Percentiles rank a stretch among this genome's conserved stretches.
Evolutionary conservation across 2,329 filamentous ascomycete species (phyloP).

Genomic region (Drechmeria coniospora): DNA sequence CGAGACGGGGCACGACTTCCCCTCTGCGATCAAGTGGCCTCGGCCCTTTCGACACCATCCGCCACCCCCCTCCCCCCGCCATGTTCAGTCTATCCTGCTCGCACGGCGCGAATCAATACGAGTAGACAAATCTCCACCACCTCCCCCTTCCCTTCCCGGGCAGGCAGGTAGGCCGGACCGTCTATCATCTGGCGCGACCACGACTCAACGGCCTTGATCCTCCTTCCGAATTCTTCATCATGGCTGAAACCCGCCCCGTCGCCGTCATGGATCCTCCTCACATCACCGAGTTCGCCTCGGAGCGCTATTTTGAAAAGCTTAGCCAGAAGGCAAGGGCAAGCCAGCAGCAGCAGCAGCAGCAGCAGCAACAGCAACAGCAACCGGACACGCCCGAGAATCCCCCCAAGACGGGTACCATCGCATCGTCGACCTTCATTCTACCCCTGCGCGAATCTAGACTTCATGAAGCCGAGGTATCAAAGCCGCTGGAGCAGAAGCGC

Average conservation of each 20-base stretch:
- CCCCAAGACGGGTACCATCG: conserved; percentile 11
- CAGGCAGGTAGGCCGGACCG: conserved; percentile 12
- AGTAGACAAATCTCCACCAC: too few relatives aligned
- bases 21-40: too few relatives aligned
- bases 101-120: conserved; percentile 14
- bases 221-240: conserved; percentile 8
- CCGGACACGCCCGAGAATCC: conserved; percentile 9
- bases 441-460: conserved; percentile 28
- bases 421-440: conserved; percentile 30
- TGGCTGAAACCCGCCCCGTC: conserved; percentile 17
- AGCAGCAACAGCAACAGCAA: conserved; percentile 14
- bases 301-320: conserved; percentile 48
- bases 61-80: conserved; percentile 1
- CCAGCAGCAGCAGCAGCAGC: conserved; percentile 26
- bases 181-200: too few relatives aligned
- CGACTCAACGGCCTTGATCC: conserved; percentile 1
- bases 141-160: conserved; percentile 11
- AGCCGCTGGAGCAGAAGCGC: conserved; percentile 19
- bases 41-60: too few relatives aligned
- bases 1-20: too few relatives aligned
- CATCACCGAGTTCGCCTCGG: conserved; percentile 50
- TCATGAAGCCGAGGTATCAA: conserved; percentile 15
- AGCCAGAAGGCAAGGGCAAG: conserved; percentile 34
- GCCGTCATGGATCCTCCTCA: conserved; percentile 44
- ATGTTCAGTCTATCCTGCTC: conserved; percentile 1